phyloP scores from a whole-genome alignment of 768 basidiomycete genomes.

The Glaciozyma martinii region DNA sequence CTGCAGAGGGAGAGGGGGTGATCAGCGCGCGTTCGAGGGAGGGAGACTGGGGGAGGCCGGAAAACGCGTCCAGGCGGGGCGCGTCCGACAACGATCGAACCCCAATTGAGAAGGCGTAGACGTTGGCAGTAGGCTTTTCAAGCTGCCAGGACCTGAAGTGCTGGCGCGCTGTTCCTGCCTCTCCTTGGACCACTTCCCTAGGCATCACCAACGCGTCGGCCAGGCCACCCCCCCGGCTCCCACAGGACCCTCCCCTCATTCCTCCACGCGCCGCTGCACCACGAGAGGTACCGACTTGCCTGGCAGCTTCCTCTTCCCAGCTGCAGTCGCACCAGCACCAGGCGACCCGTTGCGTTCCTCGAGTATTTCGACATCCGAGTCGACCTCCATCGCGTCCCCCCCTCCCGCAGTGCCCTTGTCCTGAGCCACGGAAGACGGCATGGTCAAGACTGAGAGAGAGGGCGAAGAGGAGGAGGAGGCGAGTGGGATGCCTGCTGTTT shows the following conservation, averaged over 20 bases:
- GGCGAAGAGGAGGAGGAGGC: background rate
- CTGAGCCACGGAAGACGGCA: background rate
- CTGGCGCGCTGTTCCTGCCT: too few species aligned
- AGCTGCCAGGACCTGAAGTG: too few species aligned
- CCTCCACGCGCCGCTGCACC: too few species aligned
- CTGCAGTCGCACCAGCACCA: background rate
- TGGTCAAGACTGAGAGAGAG: background rate
- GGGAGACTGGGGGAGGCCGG: too few species aligned
- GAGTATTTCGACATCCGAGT: background rate
- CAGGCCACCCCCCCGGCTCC: too few species aligned
- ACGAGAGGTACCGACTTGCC: background rate
- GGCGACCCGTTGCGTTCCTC: constrained; percentile 2
- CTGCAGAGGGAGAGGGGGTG: background rate
- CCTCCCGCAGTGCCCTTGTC: background rate
- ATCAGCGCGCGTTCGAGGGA: background rate
- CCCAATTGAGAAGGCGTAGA: too few species aligned
- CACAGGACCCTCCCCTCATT: too few species aligned
- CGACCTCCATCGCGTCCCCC: background rate
- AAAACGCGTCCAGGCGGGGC: too few species aligned
- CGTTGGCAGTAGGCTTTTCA: too few species aligned
- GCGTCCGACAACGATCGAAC: too few species aligned
- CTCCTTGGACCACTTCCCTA: too few species aligned
- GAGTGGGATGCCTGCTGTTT: background rate
- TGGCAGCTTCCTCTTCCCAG: background rate
- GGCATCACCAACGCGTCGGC: too few species aligned